Percentiles rank a stretch among this genome's conserved stretches.
Evolutionary conservation across 2,329 filamentous ascomycete genomes (phyloP).

Genomic region (Fusarium dimerum): DNA sequence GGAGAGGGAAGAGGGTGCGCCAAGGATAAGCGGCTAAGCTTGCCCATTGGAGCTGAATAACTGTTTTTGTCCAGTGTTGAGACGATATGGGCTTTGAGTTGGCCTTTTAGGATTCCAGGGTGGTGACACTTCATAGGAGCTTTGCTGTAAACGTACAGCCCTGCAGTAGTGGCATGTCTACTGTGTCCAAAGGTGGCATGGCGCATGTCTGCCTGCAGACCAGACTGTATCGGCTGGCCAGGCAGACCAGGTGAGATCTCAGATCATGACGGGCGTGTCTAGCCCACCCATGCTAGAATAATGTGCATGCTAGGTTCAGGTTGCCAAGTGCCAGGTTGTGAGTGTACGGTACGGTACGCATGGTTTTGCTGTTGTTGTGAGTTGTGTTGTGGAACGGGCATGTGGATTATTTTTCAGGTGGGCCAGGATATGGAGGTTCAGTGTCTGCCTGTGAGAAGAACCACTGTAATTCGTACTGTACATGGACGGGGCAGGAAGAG

Average conservation of each 20-base stretch:
- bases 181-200: constrained; percentile 24
- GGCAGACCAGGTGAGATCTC: constrained; percentile 25
- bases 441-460: no score
- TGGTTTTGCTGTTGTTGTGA: no score
- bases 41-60: constrained; percentile 1
- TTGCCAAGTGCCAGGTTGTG: no score
- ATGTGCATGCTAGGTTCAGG: constrained; percentile 1
- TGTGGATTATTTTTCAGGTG: no score
- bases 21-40: no score
- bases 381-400: no score
- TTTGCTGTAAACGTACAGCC: constrained; percentile 26
- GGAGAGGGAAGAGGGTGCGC: no score
- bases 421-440: no score
- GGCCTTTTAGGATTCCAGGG: constrained; percentile 9
- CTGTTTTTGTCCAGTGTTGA: constrained; percentile 14
- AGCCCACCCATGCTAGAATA: no score
- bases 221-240: constrained; percentile 22
- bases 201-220: constrained; percentile 18
- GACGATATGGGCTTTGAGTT: constrained; percentile 11
- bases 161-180: constrained; percentile 24
- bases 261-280: constrained; percentile 15
- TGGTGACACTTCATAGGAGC: constrained; percentile 16
- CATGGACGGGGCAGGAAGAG: no score
- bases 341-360: no score
- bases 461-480: no score